A percentile compares a stretch with the other conserved stretches of the same genome.
Conservation (phyloP, 2,329 filamentous ascomycete species). For the Fonsecaea multimorphosa region DNA sequence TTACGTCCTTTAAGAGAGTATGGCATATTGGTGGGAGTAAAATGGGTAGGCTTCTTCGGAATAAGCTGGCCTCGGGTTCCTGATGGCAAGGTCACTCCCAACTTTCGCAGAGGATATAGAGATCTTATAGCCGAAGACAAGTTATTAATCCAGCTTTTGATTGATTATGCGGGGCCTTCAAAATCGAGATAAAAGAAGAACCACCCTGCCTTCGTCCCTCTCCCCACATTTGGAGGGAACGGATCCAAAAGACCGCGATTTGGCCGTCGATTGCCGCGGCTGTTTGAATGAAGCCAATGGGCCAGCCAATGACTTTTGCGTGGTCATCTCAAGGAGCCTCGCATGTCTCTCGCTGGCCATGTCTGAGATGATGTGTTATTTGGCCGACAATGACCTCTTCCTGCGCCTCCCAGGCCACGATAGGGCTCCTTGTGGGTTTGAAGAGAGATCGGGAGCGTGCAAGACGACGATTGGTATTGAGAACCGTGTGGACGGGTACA, state of each 20-base stretch:
- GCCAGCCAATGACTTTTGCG: not conserved
- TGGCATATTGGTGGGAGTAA: constrained; percentile 55
- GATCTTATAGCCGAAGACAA: not conserved
- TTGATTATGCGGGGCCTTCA: constrained; percentile 9
- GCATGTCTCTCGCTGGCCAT: not conserved
- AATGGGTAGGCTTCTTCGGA: not conserved
- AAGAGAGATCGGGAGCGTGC: not conserved
- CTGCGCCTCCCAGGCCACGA: not conserved
- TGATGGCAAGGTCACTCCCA: not conserved
- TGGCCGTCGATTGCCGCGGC: constrained; percentile 15
- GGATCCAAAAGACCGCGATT: constrained; percentile 3
- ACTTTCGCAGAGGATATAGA: not conserved
- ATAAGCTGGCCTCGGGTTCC: not conserved
- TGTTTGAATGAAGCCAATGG: not conserved
- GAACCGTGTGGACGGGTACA: not conserved
- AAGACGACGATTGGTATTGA: not conserved
- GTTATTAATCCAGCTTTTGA: constrained; percentile 3
- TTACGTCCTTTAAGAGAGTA: constrained; percentile 67
- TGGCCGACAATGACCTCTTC: not conserved
- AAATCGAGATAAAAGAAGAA: not conserved
- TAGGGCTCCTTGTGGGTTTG: not conserved
- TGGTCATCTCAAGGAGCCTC: not conserved
- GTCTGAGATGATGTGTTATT: not conserved
- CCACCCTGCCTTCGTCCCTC: not conserved
- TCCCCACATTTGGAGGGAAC: not conserved